Evolutionary conservation across 495 filamentous ascomycete species (phyloP), one percentile per base, ranked within the genome.

Genomic region (Antarctomyces pellizariae): DNA sequence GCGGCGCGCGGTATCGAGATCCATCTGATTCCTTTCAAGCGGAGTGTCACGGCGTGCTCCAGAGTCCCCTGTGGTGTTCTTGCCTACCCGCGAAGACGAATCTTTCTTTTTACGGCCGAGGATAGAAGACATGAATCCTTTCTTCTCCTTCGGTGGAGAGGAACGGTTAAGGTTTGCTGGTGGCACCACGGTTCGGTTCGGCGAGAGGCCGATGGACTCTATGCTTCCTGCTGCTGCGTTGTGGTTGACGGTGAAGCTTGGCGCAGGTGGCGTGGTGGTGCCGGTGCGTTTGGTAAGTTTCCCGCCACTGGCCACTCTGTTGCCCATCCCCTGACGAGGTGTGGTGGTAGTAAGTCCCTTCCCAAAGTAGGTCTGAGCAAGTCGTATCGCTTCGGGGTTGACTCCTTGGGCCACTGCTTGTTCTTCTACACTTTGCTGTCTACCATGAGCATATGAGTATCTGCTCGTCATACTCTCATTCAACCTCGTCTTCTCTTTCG

Each of bases 21-120:
- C 46, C n/a, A 38, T 46, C 13, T 33, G 31, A 33, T 41, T 53
- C n/a, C 57, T 44, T 32, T 65, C 60, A 2, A 62, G 44, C 28
- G 46, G 51, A 3, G 59, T 63, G 28, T 63, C 60, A 2, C 53
- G 44, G 7, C 57, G 43, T 7, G 58, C 57, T 7, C 56, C 49
- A 26, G 53, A 58, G 22, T 65, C 60, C 2, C 28, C 33, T n/a
- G 49, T 53, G 0, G 47, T 36, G 10, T 54, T 53, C 16, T 48
- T 41, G 16, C n/a, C n/a, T n/a, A 63, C 54, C 31, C 49, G 42
- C 7, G 35, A 22, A 8, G 39, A 29, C 9, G 46, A 45, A 16
- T 47, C 41, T 13, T 25, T 32, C 25, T 55, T 61, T 37, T 56
- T 60, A 28, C 54, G 49, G 23, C 48, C 47, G 8, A 65, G 42